Evolutionary conservation across 306 rosid genomes (phyloP).

Genomic region (Datisca glomerata): DNA sequence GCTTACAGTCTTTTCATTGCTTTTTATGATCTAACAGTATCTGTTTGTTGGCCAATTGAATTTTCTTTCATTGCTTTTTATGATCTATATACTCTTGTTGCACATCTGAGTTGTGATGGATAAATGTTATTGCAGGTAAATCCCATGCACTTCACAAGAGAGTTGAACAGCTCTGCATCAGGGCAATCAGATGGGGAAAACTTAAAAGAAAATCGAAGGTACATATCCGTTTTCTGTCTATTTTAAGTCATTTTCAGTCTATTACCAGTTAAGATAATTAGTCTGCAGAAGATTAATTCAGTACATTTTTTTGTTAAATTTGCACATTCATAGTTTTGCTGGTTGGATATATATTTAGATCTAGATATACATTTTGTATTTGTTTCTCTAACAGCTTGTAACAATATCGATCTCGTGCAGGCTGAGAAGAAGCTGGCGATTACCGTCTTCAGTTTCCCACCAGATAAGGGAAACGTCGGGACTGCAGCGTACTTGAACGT

Average conservation of each 20-base stretch:
- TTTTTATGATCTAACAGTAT: too few relatives aligned
- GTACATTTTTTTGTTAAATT: too few relatives aligned
- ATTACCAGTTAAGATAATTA: too few relatives aligned
- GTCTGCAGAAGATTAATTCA: too few relatives aligned
- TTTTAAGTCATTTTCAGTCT: too few relatives aligned
- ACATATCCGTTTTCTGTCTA: too few relatives aligned
- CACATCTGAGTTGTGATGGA: not conserved
- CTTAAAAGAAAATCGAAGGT: constrained; percentile 46
- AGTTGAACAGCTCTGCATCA: constrained; percentile 47
- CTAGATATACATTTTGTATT: too few relatives aligned
- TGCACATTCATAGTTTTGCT: too few relatives aligned
- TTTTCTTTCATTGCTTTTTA: too few relatives aligned
- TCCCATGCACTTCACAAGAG: constrained; percentile 63
- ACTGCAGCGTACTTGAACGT: constrained; percentile 96
- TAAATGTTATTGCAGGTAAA: constrained; percentile 32
- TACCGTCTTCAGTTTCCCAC: constrained; percentile 97
- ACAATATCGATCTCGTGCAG: constrained; percentile 30
- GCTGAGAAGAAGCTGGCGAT: constrained; percentile 76
- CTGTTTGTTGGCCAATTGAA: too few relatives aligned
- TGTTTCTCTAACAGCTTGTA: not conserved
- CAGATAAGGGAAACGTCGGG: constrained; percentile 98
- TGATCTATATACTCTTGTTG: too few relatives aligned
- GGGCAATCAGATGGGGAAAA: constrained; percentile 52
- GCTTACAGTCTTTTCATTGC: not conserved
- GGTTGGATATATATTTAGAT: too few relatives aligned